A percentile compares a stretch with the other conserved stretches of the same genome.
Evolutionary conservation across 371 early-diverging fungal genomes (phyloP).

Genomic region (Mucor indicus): DNA sequence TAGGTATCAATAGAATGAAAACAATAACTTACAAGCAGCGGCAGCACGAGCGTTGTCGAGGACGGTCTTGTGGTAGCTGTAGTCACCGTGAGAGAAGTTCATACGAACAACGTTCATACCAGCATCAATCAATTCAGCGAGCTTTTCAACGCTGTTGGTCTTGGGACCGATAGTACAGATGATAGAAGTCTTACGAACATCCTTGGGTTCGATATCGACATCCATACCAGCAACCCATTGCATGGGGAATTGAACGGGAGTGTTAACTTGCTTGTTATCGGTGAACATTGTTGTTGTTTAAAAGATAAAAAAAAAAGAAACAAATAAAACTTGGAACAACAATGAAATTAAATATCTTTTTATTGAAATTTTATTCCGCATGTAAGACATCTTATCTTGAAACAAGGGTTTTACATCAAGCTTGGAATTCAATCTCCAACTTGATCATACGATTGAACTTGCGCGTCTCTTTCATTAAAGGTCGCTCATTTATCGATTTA

Average conservation of each 20-base stretch:
- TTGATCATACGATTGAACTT: conserved; percentile 4
- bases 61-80: conserved; percentile 87
- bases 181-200: conserved; percentile 76
- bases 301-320: conserved; percentile 3
- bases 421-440: conserved; percentile 16
- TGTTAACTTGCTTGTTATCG: conserved; percentile 12
- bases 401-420: conserved; percentile 22
- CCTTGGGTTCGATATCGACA: conserved; percentile 58
- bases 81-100: conserved; percentile 93
- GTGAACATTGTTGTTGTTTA: conserved; percentile 14
- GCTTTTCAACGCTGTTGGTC: conserved; percentile 77
- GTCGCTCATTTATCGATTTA: too few species aligned
- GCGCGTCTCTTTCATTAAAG: conserved; percentile 4
- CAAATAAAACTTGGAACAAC: not conserved
- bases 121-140: conserved; percentile 77
- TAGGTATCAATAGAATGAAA: too few species aligned
- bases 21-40: conserved; percentile 40
- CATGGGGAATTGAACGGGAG: conserved; percentile 34
- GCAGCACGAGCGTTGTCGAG: conserved; percentile 76
- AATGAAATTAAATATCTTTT: not conserved
- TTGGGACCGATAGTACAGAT: conserved; percentile 85
- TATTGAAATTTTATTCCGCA: conserved; percentile 1
- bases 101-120: conserved; percentile 95
- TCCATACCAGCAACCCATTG: conserved; percentile 74
- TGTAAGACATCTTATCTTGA: conserved; percentile 12